Percentiles rank a stretch among this genome's conserved stretches.
Evolutionary conservation across 371 early-diverging fungal species (phyloP).

Genomic region (Mortierella sp.): DNA sequence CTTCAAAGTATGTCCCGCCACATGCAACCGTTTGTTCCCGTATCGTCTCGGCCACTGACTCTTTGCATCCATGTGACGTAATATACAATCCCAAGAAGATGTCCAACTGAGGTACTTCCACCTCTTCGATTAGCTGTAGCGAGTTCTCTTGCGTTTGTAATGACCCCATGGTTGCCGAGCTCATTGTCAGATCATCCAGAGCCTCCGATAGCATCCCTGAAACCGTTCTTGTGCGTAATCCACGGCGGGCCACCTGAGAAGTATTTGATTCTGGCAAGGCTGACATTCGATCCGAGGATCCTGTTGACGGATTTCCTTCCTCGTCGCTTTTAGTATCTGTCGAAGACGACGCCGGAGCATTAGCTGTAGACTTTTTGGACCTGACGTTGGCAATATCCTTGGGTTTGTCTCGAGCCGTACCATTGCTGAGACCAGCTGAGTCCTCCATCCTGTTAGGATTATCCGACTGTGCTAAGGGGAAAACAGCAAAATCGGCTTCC

Average conservation of each 20-base stretch:
- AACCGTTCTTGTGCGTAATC: conserved; percentile 18
- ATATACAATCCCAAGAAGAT: conserved; percentile 37
- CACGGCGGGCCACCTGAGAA: conserved; percentile 1
- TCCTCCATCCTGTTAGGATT: conserved; percentile 18
- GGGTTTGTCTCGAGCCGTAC: conserved; percentile 2
- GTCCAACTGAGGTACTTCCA: conserved; percentile 15
- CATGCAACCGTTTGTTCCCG: conserved; percentile 12
- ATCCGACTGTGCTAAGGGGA: conserved; percentile 27
- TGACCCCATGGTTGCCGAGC: not conserved
- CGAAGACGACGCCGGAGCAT: no score
- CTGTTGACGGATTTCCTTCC: not conserved
- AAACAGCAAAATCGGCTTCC: conserved; percentile 33
- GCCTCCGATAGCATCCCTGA: conserved; percentile 35
- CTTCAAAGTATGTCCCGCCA: conserved; percentile 30
- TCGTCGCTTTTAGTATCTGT: not conserved
- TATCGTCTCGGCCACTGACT: conserved; percentile 3
- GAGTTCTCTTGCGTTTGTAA: conserved; percentile 12
- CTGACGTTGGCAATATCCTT: no score
- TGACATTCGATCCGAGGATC: not conserved
- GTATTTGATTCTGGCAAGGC: not conserved
- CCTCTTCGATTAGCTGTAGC: conserved; percentile 3
- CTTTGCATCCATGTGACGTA: conserved; percentile 27
- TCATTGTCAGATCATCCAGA: conserved; percentile 21
- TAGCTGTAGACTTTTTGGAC: no score
- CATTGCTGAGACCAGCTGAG: not conserved